A percentile compares a stretch with the other conserved stretches of the same genome.
These are phyloP conservation scores for Strobilomyces confusus DNA, from an alignment of 768 basidiomycete genomes.

Conservation along the genomic window DNA sequence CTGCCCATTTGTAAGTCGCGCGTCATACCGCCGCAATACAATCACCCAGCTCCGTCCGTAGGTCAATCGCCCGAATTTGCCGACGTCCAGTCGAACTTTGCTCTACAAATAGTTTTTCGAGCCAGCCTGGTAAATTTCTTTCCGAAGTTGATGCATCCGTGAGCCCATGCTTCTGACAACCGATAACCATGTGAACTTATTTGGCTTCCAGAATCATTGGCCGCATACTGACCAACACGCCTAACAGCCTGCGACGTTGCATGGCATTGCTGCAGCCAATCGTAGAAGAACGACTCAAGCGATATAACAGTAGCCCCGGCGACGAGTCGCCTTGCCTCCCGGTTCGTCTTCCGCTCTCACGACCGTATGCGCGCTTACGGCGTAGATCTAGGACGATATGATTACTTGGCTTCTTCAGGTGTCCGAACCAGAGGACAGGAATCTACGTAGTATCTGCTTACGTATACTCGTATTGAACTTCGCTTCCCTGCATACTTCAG, in stretches of 20 bases:
- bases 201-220: slow-evolving; percentile 27
- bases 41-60: slow-evolving; percentile 16
- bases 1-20: slow-evolving; percentile 32
- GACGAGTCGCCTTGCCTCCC: slow-evolving; percentile 29
- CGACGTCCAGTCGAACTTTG: slow-evolving; percentile 32
- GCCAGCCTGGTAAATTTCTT: slow-evolving; percentile 32
- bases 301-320: slow-evolving; percentile 23
- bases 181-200: slow-evolving; percentile 7
- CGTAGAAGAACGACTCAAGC: slow-evolving; percentile 31
- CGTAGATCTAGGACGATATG: slow-evolving; percentile 32
- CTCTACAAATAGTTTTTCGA: slow-evolving; percentile 31
- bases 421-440: slow-evolving; percentile 25
- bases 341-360: slow-evolving; percentile 19
- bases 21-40: slow-evolving; percentile 1
- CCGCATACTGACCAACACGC: slow-evolving; percentile 32
- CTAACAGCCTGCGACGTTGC: slow-evolving; percentile 27
- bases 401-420: slow-evolving; percentile 40
- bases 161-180: slow-evolving; percentile 10
- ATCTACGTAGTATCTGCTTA: slow-evolving; percentile 26
- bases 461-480: slow-evolving; percentile 39
- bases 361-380: slow-evolving; percentile 5
- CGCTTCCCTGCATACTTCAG: slow-evolving; percentile 33
- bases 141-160: slow-evolving; percentile 35
- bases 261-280: slow-evolving; percentile 29
- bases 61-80: slow-evolving; percentile 37